phyloP scores from a whole-genome alignment of 208 protist species.

The Acanthamoeba lenticulata region DNA sequence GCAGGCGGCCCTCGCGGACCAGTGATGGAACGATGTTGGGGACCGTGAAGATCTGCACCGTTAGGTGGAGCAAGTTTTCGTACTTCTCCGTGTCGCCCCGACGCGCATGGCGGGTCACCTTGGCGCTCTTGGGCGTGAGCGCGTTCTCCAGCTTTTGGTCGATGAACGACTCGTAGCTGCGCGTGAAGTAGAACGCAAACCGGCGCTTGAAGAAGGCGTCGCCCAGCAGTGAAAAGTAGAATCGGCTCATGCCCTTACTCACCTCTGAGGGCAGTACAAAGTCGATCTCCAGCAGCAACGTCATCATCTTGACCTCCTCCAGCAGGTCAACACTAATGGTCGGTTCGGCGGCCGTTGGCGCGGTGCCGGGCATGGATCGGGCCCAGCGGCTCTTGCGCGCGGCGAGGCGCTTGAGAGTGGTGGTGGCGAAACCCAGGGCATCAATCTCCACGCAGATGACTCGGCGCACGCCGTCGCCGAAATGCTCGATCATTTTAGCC shows the following conservation, averaged over 20 bases:
- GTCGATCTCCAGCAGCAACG: slow-evolving; percentile 17
- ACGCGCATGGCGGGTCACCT: neutral
- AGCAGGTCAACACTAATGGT: neutral
- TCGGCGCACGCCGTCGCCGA: slow-evolving; percentile 35
- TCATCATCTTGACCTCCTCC: slow-evolving; percentile 36
- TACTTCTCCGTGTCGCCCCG: slow-evolving; percentile 8
- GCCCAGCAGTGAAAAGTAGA: slow-evolving; percentile 43
- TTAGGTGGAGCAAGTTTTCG: slow-evolving; percentile 25
- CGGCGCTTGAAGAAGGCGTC: slow-evolving; percentile 40
- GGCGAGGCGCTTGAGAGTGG: neutral
- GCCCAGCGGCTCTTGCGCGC: neutral
- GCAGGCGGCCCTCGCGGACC: neutral
- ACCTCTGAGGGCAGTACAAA: neutral
- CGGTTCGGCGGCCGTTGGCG: neutral
- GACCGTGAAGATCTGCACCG: slow-evolving; percentile 57
- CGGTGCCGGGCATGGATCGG: neutral
- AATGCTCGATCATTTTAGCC: slow-evolving; percentile 47
- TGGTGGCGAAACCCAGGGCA: neutral
- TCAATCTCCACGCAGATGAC: slow-evolving; percentile 51
- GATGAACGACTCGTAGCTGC: slow-evolving; percentile 38
- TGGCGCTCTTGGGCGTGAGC: neutral
- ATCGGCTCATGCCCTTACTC: neutral
- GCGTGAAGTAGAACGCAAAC: slow-evolving; percentile 41
- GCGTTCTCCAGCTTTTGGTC: slow-evolving; percentile 57
- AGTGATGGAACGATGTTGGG: slow-evolving; percentile 44